phyloP scores from a whole-genome alignment of 805 yeast genomes.

The Schizosaccharomyces japonicus region DNA sequence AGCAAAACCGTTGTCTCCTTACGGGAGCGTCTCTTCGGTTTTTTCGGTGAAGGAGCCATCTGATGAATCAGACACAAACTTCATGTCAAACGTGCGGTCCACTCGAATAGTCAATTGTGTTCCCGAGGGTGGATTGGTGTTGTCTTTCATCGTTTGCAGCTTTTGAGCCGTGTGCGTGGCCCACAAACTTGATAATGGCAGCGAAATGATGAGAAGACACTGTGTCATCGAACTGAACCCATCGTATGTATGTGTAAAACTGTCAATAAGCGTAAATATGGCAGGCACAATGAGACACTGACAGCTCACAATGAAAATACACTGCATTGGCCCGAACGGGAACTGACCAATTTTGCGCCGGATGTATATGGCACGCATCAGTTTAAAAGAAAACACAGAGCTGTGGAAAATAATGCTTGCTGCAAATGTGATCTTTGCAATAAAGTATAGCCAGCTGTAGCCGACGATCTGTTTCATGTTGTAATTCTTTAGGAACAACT shows the following conservation, averaged over 20 bases:
- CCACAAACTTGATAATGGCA: constrained; percentile 78
- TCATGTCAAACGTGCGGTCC: neutral
- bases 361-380: constrained; percentile 41
- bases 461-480: constrained; percentile 27
- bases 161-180: constrained; percentile 19
- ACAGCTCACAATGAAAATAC: constrained; percentile 51
- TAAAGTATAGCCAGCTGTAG: constrained; percentile 13
- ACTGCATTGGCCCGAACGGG: constrained; percentile 65
- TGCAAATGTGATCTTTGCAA: constrained; percentile 33
- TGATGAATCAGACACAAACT: too few species aligned
- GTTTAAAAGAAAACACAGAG: constrained; percentile 35
- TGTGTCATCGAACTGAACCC: constrained; percentile 30
- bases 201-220: constrained; percentile 40
- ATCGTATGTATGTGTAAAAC: constrained; percentile 17
- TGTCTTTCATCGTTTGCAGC: neutral
- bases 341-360: constrained; percentile 55
- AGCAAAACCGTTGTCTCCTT: too few species aligned
- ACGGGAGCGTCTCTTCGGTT: too few species aligned
- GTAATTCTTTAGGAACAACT: constrained; percentile 19
- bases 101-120: neutral
- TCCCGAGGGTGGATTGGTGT: neutral
- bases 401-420: constrained; percentile 43
- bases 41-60: too few species aligned
- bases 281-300: constrained; percentile 72
- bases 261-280: constrained; percentile 30